A percentile compares a stretch with the other conserved stretches of the same genome.
phyloP scores from a whole-genome alignment of 176 grass and related monocot species.

The Oryza punctata region DNA sequence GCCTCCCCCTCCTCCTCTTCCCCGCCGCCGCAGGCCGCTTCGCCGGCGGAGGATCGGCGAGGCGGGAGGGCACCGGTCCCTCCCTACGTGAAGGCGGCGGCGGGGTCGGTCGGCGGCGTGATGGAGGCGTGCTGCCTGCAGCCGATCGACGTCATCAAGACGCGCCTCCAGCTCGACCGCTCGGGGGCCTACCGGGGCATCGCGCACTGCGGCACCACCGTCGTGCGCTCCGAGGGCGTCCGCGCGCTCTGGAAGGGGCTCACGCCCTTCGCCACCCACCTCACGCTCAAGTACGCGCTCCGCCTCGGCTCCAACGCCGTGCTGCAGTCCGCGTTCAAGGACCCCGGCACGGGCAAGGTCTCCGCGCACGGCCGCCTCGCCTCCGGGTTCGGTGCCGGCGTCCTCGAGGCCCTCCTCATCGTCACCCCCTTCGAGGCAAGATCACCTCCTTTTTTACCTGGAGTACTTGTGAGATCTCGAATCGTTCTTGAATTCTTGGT shows the following conservation, averaged over 20 bases:
- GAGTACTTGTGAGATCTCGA: background rate
- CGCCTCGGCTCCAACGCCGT: conserved; percentile 93
- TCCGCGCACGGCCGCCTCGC: conserved; percentile 66
- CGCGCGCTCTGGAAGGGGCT: conserved; percentile 96
- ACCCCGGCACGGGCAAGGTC: conserved; percentile 62
- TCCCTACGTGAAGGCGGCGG: conserved; percentile 66
- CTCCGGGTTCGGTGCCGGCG: conserved; percentile 86
- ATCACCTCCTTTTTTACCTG: background rate
- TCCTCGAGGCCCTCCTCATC: conserved; percentile 92
- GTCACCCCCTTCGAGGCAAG: conserved; percentile 98
- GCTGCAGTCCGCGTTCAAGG: conserved; percentile 92
- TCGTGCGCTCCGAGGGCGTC: conserved; percentile 73
- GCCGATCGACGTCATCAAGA: conserved; percentile 98
- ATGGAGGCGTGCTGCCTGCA: conserved; percentile 98
- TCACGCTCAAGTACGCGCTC: conserved; percentile 98
- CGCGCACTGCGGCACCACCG: conserved; percentile 74
- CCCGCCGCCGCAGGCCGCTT: background rate
- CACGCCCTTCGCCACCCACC: conserved; percentile 96
- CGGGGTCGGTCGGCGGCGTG: conserved; percentile 83
- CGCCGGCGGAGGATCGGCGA: conserved; percentile 14
- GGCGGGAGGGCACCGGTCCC: conserved; percentile 44
- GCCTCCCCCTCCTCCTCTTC: background rate
- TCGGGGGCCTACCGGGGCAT: conserved; percentile 71
- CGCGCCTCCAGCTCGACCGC: conserved; percentile 88
- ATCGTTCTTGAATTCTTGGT: background rate